Evolutionary conservation across 2,329 filamentous ascomycete species (phyloP).

Genomic region (Cryoendolithus antarcticus): DNA sequence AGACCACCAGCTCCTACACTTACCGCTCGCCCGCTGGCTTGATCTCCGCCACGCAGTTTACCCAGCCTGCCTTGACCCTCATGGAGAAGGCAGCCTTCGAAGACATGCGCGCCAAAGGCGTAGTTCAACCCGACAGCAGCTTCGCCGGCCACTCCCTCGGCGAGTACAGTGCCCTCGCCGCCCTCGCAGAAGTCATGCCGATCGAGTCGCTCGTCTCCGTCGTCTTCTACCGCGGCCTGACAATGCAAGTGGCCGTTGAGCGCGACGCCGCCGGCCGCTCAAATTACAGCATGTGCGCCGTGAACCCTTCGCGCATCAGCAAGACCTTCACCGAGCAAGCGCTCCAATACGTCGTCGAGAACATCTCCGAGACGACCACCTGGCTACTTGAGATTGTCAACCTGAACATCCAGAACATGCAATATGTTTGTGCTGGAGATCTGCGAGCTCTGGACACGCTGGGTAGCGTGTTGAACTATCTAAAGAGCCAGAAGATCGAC

Average conservation of each 20-base stretch:
- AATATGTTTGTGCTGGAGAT: constrained; percentile 57
- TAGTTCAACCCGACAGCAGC: constrained; percentile 90
- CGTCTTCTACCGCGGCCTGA: constrained; percentile 96
- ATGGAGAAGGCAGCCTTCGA: constrained; percentile 99
- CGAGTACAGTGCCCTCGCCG: constrained; percentile 94
- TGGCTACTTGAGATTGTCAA: constrained; percentile 99
- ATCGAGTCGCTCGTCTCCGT: constrained; percentile 97
- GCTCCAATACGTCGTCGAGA: constrained; percentile 91
- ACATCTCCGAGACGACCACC: constrained; percentile 81
- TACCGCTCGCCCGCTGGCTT: constrained; percentile 91
- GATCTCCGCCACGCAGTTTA: constrained; percentile 95
- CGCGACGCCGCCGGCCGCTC: constrained; percentile 84
- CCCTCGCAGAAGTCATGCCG: constrained; percentile 97
- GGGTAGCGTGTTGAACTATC: constrained; percentile 77
- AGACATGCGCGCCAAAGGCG: constrained; percentile 94
- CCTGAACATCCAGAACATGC: constrained; percentile 64
- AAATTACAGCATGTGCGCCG: constrained; percentile 98
- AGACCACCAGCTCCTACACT: constrained; percentile 88
- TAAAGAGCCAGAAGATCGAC: constrained; percentile 95
- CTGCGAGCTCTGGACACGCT: constrained; percentile 53
- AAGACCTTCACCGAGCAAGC: constrained; percentile 98
- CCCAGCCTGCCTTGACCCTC: constrained; percentile 87
- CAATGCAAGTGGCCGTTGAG: constrained; percentile 98
- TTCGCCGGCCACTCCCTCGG: constrained; percentile 97
- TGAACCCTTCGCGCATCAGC: constrained; percentile 95